Conservation (phyloP, 2,329 filamentous ascomycete genomes). For the Nemania abortiva region DNA sequence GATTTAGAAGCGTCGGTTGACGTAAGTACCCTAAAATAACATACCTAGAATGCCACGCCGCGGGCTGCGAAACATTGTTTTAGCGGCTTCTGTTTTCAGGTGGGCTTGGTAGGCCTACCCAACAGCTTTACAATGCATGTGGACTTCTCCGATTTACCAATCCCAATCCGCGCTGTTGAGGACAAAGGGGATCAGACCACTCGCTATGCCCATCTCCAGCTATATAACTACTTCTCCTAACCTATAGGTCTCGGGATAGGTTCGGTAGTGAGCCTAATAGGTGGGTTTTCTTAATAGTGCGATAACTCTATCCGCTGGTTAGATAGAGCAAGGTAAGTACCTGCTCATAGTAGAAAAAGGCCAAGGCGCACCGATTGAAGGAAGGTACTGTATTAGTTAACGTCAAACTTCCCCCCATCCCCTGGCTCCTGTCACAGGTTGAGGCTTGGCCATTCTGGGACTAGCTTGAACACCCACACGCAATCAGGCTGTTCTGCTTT, state of each 20-base stretch:
- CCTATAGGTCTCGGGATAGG: neutral
- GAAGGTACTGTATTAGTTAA: neutral
- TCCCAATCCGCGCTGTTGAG: too few species aligned
- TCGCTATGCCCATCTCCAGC: too few species aligned
- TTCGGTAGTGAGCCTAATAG: neutral
- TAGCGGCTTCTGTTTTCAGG: slow-evolving; percentile 21
- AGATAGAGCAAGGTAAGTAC: neutral
- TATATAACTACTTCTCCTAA: neutral
- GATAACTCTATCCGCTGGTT: neutral
- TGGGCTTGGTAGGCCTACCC: slow-evolving; percentile 10
- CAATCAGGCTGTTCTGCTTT: slow-evolving; percentile 44
- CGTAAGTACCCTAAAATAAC: slow-evolving; percentile 34
- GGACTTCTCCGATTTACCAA: too few species aligned
- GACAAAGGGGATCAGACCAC: neutral
- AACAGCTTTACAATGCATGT: neutral
- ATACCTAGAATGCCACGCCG: slow-evolving; percentile 14
- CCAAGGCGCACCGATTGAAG: neutral
- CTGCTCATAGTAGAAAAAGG: neutral
- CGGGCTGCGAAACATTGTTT: slow-evolving; percentile 35
- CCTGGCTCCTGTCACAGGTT: slow-evolving; percentile 39
- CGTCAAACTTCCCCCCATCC: slow-evolving; percentile 10
- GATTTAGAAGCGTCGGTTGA: slow-evolving; percentile 23
- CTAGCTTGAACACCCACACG: slow-evolving; percentile 39
- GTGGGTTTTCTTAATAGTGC: neutral
- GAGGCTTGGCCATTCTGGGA: slow-evolving; percentile 39